A percentile compares a stretch with the other conserved stretches of the same genome.
These are phyloP conservation scores for Podosphaera aphanis DNA, from an alignment of 2,329 filamentous ascomycete species.

Conservation along the genomic window DNA sequence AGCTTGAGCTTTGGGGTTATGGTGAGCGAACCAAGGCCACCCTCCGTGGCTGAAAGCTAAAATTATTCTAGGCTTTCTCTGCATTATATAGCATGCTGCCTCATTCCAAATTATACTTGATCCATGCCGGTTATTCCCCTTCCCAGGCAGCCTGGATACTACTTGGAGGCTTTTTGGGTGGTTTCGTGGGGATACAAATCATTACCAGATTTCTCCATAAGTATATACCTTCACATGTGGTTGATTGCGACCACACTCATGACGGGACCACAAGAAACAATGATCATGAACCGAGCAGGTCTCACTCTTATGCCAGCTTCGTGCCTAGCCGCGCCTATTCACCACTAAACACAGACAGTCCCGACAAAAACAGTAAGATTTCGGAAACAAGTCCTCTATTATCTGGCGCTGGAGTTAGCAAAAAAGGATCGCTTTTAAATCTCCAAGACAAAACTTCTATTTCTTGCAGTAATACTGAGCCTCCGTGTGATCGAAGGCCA, in stretches of 20 bases:
- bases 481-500: constrained; percentile 19
- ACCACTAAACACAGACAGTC: not conserved
- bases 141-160: constrained; percentile 43
- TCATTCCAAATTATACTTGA: constrained; percentile 57
- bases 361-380: constrained; percentile 5
- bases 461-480: not conserved
- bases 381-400: constrained; percentile 14
- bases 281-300: constrained; percentile 3
- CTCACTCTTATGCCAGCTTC: constrained; percentile 4
- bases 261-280: constrained; percentile 23
- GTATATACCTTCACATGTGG: constrained; percentile 54
- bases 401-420: not conserved
- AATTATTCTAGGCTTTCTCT: constrained; percentile 49
- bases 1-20: constrained; percentile 92
- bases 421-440: not conserved
- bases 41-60: constrained; percentile 1
- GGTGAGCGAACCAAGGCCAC: constrained; percentile 30
- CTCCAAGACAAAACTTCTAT: not conserved
- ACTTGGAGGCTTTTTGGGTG: constrained; percentile 44
- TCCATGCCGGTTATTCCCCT: constrained; percentile 40
- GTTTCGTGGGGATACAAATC: constrained; percentile 53
- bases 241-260: constrained; percentile 58
- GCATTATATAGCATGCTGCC: constrained; percentile 84
- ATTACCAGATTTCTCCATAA: constrained; percentile 50
- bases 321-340: constrained; percentile 1